Percentiles rank a stretch among this genome's conserved stretches.
phyloP scores from a whole-genome alignment of 2,329 filamentous ascomycete species.

The Pseudonectria foliicola region DNA sequence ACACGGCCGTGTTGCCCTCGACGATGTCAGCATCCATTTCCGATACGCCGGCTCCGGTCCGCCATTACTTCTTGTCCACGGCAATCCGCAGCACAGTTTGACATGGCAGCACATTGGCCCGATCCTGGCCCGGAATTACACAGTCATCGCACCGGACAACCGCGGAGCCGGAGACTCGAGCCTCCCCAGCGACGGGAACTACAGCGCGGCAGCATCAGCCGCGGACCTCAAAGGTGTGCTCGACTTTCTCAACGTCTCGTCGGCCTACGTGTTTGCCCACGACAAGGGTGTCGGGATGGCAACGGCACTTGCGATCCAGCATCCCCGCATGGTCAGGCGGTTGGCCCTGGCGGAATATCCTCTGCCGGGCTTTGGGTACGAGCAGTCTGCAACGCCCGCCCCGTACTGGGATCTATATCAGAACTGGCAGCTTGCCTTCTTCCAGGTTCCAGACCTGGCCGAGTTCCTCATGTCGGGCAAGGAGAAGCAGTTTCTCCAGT shows the following conservation, averaged over 20 bases:
- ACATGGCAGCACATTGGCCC: constrained; percentile 33
- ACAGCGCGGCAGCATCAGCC: constrained; percentile 33
- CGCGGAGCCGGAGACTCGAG: constrained; percentile 35
- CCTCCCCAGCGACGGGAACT: constrained; percentile 30
- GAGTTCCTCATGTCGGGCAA: constrained; percentile 37
- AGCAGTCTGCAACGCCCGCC: constrained; percentile 20
- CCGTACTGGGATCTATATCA: constrained; percentile 33
- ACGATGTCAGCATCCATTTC: constrained; percentile 36
- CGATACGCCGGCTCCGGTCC: constrained; percentile 34
- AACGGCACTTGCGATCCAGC: constrained; percentile 30
- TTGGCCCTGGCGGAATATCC: constrained; percentile 33
- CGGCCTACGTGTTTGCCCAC: constrained; percentile 36
- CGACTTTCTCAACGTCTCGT: constrained; percentile 35
- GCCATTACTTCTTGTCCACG: constrained; percentile 33
- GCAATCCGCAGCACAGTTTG: constrained; percentile 33
- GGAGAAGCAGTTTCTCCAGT: constrained; percentile 35
- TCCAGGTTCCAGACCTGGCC: constrained; percentile 38
- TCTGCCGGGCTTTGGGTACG: constrained; percentile 36
- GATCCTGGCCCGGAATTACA: constrained; percentile 34
- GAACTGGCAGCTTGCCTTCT: constrained; percentile 37
- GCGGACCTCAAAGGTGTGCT: constrained; percentile 31
- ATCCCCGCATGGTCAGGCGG: constrained; percentile 28
- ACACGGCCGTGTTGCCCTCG: constrained; percentile 27
- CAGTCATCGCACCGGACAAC: constrained; percentile 36
- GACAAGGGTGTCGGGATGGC: constrained; percentile 39